A percentile compares a stretch with the other conserved stretches of the same genome.
These are phyloP conservation scores for Claviceps digitariae DNA, from an alignment of 2,329 filamentous ascomycete species.

Conservation along the genomic window DNA sequence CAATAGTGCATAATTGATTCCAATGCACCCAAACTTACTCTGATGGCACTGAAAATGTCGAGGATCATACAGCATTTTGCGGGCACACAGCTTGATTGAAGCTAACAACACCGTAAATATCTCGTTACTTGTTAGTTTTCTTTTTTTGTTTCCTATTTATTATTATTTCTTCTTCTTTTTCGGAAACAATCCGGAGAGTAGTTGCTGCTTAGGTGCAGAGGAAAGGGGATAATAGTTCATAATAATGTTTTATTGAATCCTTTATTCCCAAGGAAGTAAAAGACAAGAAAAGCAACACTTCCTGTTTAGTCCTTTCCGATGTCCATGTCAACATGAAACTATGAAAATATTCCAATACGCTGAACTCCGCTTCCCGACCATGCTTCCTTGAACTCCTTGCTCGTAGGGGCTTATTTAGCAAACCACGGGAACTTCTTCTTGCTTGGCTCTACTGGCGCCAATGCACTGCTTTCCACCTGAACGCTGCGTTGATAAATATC, in stretches of 20 bases:
- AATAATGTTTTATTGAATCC: too few species aligned
- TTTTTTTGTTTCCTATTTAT: too few species aligned
- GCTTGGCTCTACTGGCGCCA: conserved; percentile 30
- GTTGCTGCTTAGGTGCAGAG: too few species aligned
- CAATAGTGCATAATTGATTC: too few species aligned
- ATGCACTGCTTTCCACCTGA: conserved; percentile 39
- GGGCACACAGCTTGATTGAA: not conserved
- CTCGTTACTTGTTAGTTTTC: too few species aligned
- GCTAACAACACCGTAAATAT: not conserved
- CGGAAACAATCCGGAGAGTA: too few species aligned
- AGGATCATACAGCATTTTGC: not conserved
- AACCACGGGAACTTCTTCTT: conserved; percentile 59
- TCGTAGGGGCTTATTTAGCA: conserved; percentile 27
- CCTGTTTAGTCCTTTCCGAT: not conserved
- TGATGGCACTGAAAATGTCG: not conserved
- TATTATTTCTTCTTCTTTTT: not conserved
- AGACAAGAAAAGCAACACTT: too few species aligned
- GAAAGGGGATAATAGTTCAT: too few species aligned
- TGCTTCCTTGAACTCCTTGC: conserved; percentile 14
- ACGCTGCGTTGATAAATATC: conserved; percentile 52
- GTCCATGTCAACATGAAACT: conserved; percentile 2
- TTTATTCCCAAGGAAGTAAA: too few species aligned
- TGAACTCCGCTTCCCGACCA: conserved; percentile 2
- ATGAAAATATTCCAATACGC: conserved; percentile 5
- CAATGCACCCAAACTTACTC: too few species aligned